Percentiles rank a stretch among this genome's conserved stretches.
Conservation (phyloP, 1,139 yeast genomes). For the Yamadazyma diospyri region DNA sequence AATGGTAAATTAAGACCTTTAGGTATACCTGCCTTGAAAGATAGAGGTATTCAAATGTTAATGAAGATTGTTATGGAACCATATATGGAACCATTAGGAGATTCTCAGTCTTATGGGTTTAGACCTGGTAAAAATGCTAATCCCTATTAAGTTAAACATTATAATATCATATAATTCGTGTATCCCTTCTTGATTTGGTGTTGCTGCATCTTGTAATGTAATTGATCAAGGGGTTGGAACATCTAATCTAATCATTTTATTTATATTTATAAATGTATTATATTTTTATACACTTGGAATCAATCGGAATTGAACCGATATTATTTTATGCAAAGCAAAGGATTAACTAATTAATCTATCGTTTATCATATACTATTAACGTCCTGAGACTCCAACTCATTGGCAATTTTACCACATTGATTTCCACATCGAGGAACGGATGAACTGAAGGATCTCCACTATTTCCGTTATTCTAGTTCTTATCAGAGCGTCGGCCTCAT, state of each 20-base stretch:
- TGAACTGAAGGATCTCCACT: slow-evolving; percentile 77
- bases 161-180: slow-evolving; percentile 3
- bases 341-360: slow-evolving; percentile 9
- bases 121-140: no score
- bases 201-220: slow-evolving; percentile 4
- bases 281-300: slow-evolving; percentile 4
- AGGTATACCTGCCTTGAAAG: no score
- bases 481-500: no score
- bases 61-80: no score
- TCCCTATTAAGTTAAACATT: slow-evolving; percentile 1
- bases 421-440: slow-evolving; percentile 81
- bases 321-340: slow-evolving; percentile 8
- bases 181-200: slow-evolving; percentile 5
- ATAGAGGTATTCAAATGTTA: no score
- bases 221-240: slow-evolving; percentile 3
- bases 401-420: slow-evolving; percentile 78
- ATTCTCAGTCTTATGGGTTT: no score
- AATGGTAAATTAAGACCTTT: no score
- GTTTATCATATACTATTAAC: slow-evolving; percentile 75
- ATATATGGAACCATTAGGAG: no score
- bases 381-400: slow-evolving; percentile 85
- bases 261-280: slow-evolving; percentile 1
- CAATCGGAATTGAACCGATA: slow-evolving; percentile 7
- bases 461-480: slow-evolving; percentile 74
- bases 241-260: slow-evolving; percentile 3